Conservation (phyloP, 2,329 filamentous ascomycete species). For the Ceratocystis lukuohia region DNA sequence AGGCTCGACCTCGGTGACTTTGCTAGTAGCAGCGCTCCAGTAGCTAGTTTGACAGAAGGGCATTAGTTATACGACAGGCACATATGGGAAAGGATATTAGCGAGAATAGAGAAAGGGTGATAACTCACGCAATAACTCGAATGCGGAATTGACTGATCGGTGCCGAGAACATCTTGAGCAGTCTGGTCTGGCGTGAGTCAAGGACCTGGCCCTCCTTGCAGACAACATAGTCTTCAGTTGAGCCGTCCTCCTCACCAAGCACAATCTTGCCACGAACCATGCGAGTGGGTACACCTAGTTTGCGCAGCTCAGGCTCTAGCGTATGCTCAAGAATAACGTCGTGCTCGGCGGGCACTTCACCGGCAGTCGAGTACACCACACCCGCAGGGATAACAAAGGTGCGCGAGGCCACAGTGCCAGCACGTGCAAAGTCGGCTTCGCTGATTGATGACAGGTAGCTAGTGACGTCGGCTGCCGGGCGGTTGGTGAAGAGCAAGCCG, state of each 20-base stretch:
- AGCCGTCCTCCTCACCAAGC: conserved; percentile 45
- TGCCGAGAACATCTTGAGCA: conserved; percentile 88
- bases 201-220: conserved; percentile 75
- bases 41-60: conserved; percentile 32
- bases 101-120: neutral
- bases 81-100: neutral
- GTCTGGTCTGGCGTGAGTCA: conserved; percentile 80
- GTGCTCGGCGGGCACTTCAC: conserved; percentile 64
- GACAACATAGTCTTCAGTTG: conserved; percentile 52
- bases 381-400: conserved; percentile 71
- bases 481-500: conserved; percentile 81
- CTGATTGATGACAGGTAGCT: conserved; percentile 59
- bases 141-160: conserved; percentile 85
- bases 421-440: conserved; percentile 80
- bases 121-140: conserved; percentile 54
- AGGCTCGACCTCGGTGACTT: conserved; percentile 43
- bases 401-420: conserved; percentile 61
- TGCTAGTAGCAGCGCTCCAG: conserved; percentile 46
- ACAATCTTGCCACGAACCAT: conserved; percentile 81
- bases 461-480: conserved; percentile 51
- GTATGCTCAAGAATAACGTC: conserved; percentile 80
- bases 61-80: neutral
- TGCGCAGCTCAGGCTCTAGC: conserved; percentile 78
- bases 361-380: conserved; percentile 65
- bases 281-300: conserved; percentile 77